phyloP scores from a whole-genome alignment of 2,329 filamentous ascomycete species.

The Colletotrichum graminicola region DNA sequence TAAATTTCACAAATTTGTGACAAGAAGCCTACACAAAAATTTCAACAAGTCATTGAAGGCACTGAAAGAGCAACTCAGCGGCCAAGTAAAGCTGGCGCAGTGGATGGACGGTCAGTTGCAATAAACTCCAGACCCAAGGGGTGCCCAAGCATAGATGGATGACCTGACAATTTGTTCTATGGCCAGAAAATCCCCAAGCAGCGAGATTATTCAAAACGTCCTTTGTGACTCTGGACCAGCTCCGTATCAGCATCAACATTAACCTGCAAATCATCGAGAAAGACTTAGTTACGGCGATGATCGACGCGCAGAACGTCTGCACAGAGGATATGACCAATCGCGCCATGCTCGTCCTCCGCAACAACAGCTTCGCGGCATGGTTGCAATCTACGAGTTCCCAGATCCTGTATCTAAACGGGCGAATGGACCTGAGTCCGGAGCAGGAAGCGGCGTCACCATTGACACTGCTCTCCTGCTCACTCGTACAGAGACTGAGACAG shows the following conservation, averaged over 20 bases:
- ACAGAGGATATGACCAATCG: background rate
- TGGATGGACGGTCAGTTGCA: slow-evolving; percentile 16
- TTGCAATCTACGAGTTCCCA: slow-evolving; percentile 1
- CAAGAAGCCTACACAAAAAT: background rate
- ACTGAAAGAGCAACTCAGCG: background rate
- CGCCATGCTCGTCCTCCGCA: background rate
- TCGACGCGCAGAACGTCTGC: slow-evolving; percentile 25
- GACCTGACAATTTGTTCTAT: background rate
- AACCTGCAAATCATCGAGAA: background rate
- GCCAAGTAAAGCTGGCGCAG: background rate
- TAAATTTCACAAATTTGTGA: background rate
- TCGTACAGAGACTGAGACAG: background rate
- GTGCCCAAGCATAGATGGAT: no score
- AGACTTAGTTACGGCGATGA: slow-evolving; percentile 8
- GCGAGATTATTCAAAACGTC: background rate
- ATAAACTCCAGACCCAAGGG: no score
- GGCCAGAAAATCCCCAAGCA: slow-evolving; percentile 13
- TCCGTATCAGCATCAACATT: background rate
- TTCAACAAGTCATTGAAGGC: slow-evolving; percentile 5
- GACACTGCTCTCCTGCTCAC: slow-evolving; percentile 14
- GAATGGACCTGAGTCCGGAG: slow-evolving; percentile 19
- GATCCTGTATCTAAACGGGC: slow-evolving; percentile 6
- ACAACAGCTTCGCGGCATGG: slow-evolving; percentile 13
- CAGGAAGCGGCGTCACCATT: slow-evolving; percentile 19
- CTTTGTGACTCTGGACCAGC: slow-evolving; percentile 4